A percentile compares a stretch with the other conserved stretches of the same genome.
Conservation (phyloP, 306 rosid genomes). For the Vachellia pachyceras region DNA sequence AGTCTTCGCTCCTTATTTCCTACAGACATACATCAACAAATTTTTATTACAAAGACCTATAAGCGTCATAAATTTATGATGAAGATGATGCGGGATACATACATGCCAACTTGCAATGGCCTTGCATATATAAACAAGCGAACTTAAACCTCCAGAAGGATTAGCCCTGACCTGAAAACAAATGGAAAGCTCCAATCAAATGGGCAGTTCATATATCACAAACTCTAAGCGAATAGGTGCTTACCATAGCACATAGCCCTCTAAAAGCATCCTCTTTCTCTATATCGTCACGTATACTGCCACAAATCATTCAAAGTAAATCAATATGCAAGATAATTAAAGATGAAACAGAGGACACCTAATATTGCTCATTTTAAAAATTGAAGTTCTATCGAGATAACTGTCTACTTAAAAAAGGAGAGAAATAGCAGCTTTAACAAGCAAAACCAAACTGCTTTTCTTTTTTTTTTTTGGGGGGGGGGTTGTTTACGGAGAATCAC, state of each 20-base stretch:
- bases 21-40: slow-evolving; percentile 37
- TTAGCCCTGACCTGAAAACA: slow-evolving; percentile 83
- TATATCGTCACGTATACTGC: slow-evolving; percentile 94
- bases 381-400: slow-evolving; percentile 3
- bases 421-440: slow-evolving; percentile 19
- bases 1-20: slow-evolving; percentile 97
- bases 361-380: slow-evolving; percentile 20
- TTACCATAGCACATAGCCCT: slow-evolving; percentile 97
- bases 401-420: neutral
- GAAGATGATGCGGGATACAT: slow-evolving; percentile 45
- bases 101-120: slow-evolving; percentile 99
- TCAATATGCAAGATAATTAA: slow-evolving; percentile 29
- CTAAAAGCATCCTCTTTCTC: slow-evolving; percentile 99
- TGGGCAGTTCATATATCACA: slow-evolving; percentile 8
- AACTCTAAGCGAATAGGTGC: slow-evolving; percentile 29
- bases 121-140: slow-evolving; percentile 78
- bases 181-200: slow-evolving; percentile 23
- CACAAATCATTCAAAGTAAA: slow-evolving; percentile 41
- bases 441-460: neutral
- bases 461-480: neutral
- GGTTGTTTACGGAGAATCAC: neutral
- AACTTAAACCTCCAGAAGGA: slow-evolving; percentile 92
- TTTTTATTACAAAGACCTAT: slow-evolving; percentile 30
- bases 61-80: slow-evolving; percentile 12
- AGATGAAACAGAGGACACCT: slow-evolving; percentile 10